Percentiles rank a stretch among this genome's conserved stretches.
These are phyloP conservation scores for Elsinoe batatas DNA, from an alignment of 2,329 filamentous ascomycete species.

Conservation along the genomic window DNA sequence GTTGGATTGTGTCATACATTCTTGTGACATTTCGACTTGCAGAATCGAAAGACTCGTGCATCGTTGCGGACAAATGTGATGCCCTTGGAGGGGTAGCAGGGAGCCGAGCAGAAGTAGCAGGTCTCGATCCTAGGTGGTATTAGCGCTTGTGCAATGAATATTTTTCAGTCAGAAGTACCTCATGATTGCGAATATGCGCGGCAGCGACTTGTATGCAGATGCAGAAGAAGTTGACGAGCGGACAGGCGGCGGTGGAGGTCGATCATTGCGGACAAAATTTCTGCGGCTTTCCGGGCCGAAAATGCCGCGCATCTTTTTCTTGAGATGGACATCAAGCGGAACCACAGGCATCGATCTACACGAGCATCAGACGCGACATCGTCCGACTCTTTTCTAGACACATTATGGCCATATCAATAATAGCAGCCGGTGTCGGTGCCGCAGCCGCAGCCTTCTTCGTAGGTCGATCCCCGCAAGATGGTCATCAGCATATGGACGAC, in stretches of 20 bases:
- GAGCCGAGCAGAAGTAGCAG: slow-evolving; percentile 62
- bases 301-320: not conserved
- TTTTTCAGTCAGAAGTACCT: slow-evolving; percentile 10
- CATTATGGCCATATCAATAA: slow-evolving; percentile 46
- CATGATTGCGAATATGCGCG: slow-evolving; percentile 11
- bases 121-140: slow-evolving; percentile 44
- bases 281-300: not conserved
- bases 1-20: slow-evolving; percentile 27
- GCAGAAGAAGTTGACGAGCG: not conserved
- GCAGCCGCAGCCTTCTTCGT: slow-evolving; percentile 59
- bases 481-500: slow-evolving; percentile 7
- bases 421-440: slow-evolving; percentile 51
- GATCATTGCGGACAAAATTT: slow-evolving; percentile 6
- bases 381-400: not conserved
- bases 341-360: not conserved
- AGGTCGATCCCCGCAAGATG: slow-evolving; percentile 20
- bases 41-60: slow-evolving; percentile 57
- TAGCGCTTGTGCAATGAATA: not conserved
- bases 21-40: slow-evolving; percentile 58
- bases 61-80: slow-evolving; percentile 61
- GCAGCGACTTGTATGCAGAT: not conserved
- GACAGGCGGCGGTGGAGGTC: not conserved
- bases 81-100: slow-evolving; percentile 54
- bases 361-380: not conserved
- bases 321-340: not conserved